Percentiles rank a stretch among this genome's conserved stretches.
Evolutionary conservation across 202 grass and related monocot species (phyloP).

Genomic region (Setaria italica): DNA sequence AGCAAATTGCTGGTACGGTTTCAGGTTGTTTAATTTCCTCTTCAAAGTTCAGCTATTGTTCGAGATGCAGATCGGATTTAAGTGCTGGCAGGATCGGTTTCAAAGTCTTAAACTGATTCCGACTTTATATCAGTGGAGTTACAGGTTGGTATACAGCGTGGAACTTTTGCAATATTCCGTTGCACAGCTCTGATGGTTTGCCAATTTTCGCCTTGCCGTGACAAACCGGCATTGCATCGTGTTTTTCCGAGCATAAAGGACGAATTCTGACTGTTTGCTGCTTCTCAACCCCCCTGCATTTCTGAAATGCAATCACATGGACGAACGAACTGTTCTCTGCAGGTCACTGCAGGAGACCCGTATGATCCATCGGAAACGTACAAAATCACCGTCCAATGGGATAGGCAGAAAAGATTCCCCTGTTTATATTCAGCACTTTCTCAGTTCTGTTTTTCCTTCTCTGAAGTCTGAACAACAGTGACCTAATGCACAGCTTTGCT

Average conservation of each 20-base stretch:
- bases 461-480: background rate
- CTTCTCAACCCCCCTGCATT: background rate
- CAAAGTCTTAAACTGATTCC: background rate
- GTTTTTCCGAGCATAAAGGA: background rate
- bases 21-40: background rate
- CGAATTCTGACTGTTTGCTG: background rate
- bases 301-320: background rate
- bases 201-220: background rate
- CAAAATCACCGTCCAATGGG: background rate
- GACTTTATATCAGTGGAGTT: background rate
- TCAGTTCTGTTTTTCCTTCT: background rate
- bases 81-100: background rate
- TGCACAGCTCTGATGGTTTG: background rate
- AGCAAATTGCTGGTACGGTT: slow-evolving; percentile 23
- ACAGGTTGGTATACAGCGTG: background rate
- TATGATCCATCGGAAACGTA: background rate
- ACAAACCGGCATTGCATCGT: too few relatives aligned
- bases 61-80: slow-evolving; percentile 40
- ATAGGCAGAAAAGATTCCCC: background rate
- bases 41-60: background rate
- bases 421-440: background rate
- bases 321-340: background rate
- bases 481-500: background rate
- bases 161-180: background rate
- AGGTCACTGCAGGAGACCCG: background rate